phyloP scores from a whole-genome alignment of 2,329 filamentous ascomycete species.

The Didymosphaeria variabile region DNA sequence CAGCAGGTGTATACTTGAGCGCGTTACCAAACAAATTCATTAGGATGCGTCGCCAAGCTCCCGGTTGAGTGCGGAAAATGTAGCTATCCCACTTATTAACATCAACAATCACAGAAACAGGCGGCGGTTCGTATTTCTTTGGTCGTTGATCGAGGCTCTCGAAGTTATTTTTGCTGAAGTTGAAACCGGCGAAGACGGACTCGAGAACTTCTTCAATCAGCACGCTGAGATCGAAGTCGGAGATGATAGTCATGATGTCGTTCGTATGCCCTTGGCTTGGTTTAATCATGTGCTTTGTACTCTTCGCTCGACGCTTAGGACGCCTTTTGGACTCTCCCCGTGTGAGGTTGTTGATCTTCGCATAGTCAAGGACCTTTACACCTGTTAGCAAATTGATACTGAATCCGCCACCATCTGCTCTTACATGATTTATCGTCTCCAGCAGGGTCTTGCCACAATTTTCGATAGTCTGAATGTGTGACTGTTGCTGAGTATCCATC shows the following conservation, averaged over 20 bases:
- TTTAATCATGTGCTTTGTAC: slow-evolving; percentile 41
- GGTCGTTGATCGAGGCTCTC: slow-evolving; percentile 35
- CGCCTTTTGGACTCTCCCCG: slow-evolving; percentile 39
- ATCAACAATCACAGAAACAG: slow-evolving; percentile 46
- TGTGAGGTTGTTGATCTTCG: slow-evolving; percentile 50
- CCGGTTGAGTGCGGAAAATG: slow-evolving; percentile 49
- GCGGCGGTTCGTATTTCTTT: slow-evolving; percentile 26
- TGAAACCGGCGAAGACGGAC: slow-evolving; percentile 48
- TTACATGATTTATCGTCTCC: slow-evolving; percentile 54
- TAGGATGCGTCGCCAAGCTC: slow-evolving; percentile 50
- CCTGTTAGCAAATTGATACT: slow-evolving; percentile 19
- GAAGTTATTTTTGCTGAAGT: slow-evolving; percentile 42
- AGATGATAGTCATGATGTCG: slow-evolving; percentile 46
- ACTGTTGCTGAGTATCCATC: slow-evolving; percentile 52
- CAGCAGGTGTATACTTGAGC: slow-evolving; percentile 50
- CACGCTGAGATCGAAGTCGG: slow-evolving; percentile 47
- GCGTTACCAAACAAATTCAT: slow-evolving; percentile 54
- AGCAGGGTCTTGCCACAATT: slow-evolving; percentile 52
- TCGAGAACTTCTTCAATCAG: slow-evolving; percentile 50
- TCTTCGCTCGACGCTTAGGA: slow-evolving; percentile 41
- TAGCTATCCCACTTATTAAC: slow-evolving; percentile 47
- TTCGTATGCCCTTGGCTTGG: slow-evolving; percentile 43
- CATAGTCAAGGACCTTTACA: slow-evolving; percentile 50
- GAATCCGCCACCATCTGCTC: slow-evolving; percentile 1
- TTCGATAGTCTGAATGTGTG: slow-evolving; percentile 48